These are phyloP conservation scores for Cyclotella kingstonii DNA, from an alignment of 108 stramenopile species.

Conservation along the genomic window DNA sequence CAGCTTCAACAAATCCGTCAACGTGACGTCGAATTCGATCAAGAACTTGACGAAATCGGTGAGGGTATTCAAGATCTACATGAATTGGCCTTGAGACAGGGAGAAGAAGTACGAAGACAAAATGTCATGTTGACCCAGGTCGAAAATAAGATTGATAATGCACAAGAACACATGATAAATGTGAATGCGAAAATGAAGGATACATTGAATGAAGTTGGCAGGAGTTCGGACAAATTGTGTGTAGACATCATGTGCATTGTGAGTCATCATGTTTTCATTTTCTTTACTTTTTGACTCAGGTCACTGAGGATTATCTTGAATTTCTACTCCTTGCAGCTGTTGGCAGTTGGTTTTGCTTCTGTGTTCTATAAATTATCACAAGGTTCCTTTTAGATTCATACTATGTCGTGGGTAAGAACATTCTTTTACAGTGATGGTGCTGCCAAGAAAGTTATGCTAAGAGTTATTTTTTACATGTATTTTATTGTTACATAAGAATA, in stretches of 20 bases:
- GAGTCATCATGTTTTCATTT: constrained; percentile 7
- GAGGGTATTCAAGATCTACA: constrained; percentile 84
- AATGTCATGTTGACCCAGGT: constrained; percentile 80
- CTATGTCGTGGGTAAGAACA: no score
- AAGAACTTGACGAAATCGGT: constrained; percentile 85
- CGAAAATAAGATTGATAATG: constrained; percentile 64
- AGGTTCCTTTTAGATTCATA: no score
- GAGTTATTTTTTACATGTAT: no score
- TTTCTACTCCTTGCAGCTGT: constrained; percentile 11
- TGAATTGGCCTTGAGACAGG: constrained; percentile 75
- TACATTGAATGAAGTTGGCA: constrained; percentile 82
- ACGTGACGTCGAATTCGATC: constrained; percentile 86
- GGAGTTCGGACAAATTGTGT: constrained; percentile 87
- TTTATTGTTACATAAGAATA: no score
- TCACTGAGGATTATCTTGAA: neutral
- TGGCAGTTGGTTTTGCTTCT: constrained; percentile 24
- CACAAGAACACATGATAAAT: constrained; percentile 70
- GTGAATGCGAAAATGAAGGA: constrained; percentile 91
- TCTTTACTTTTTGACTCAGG: neutral
- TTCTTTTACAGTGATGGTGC: no score
- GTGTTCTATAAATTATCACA: constrained; percentile 16
- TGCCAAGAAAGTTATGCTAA: no score
- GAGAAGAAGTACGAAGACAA: constrained; percentile 82
- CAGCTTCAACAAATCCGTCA: constrained; percentile 75
- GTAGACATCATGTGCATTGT: constrained; percentile 97